Conservation (phyloP, 768 basidiomycete genomes). For the Xerocomus spinulosus region DNA sequence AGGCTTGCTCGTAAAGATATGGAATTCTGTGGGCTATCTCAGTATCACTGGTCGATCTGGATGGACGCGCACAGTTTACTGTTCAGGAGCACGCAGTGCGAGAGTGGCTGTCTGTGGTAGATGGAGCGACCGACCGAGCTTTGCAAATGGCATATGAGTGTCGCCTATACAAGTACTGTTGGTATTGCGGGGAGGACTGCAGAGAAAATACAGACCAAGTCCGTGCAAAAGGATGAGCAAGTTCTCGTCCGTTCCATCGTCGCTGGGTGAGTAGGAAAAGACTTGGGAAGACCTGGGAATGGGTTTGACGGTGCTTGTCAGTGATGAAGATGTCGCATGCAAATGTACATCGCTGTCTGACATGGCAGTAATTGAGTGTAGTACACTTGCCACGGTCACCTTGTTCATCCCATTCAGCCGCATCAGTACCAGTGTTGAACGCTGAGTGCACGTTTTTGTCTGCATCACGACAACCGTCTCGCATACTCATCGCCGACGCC, state of each 20-base stretch:
- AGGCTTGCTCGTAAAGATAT: slow-evolving; percentile 72
- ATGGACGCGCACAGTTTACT: slow-evolving; percentile 40
- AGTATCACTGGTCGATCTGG: slow-evolving; percentile 5
- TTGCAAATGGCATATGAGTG: slow-evolving; percentile 70
- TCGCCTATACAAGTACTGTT: slow-evolving; percentile 55
- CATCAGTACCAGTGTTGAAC: too few species aligned
- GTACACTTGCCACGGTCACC: too few species aligned
- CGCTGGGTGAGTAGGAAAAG: slow-evolving; percentile 67
- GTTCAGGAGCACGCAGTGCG: slow-evolving; percentile 74
- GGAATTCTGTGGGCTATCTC: slow-evolving; percentile 51
- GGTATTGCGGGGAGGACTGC: neutral
- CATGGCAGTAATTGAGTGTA: too few species aligned
- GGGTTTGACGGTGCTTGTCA: slow-evolving; percentile 47
- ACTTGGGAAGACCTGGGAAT: slow-evolving; percentile 42
- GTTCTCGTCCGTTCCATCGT: slow-evolving; percentile 85
- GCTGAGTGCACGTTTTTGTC: too few species aligned
- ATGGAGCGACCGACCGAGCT: slow-evolving; percentile 65
- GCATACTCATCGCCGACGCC: too few species aligned
- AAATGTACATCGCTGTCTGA: slow-evolving; percentile 21
- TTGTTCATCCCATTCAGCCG: too few species aligned
- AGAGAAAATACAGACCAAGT: slow-evolving; percentile 50
- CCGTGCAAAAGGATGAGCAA: slow-evolving; percentile 82
- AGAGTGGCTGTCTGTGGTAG: slow-evolving; percentile 89
- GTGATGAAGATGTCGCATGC: slow-evolving; percentile 11
- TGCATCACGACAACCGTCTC: too few species aligned